These are phyloP conservation scores for Dendrobium officinale DNA, from an alignment of 106 monocot species.

Conservation along the genomic window DNA sequence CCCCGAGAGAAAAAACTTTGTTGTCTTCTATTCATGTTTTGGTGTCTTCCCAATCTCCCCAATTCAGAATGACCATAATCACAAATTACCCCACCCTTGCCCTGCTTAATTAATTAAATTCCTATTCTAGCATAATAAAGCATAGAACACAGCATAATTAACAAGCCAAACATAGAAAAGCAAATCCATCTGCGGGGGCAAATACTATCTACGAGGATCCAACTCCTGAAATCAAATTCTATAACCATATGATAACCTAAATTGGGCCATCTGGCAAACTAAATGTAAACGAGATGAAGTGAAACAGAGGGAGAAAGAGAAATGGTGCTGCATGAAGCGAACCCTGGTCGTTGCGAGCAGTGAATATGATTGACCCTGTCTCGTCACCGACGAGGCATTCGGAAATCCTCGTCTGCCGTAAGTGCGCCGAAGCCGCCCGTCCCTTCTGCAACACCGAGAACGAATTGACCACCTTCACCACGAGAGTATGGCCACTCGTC, in stretches of 20 bases:
- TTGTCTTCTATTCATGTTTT: neutral
- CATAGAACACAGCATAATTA: neutral
- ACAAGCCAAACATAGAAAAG: neutral
- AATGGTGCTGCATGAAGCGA: neutral
- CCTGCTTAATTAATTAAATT: neutral
- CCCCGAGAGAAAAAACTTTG: neutral
- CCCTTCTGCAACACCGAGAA: slow-evolving; percentile 34
- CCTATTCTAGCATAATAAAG: neutral
- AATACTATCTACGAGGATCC: neutral
- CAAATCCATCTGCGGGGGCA: neutral
- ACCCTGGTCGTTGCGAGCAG: slow-evolving; percentile 61
- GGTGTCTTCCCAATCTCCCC: neutral
- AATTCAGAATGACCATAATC: neutral
- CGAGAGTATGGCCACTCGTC: slow-evolving; percentile 46
- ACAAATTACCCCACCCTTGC: neutral
- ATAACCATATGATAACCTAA: neutral
- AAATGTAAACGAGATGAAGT: neutral
- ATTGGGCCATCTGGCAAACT: neutral
- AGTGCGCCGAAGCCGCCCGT: slow-evolving; percentile 19
- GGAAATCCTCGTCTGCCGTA: slow-evolving; percentile 36
- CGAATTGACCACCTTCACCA: slow-evolving; percentile 42
- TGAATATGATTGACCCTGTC: slow-evolving; percentile 51
- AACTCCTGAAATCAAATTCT: neutral
- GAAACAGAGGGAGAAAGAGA: neutral
- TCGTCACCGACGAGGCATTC: slow-evolving; percentile 63